Conservation (phyloP, 306 rosid genomes). For the Sicyos baderoa region DNA sequence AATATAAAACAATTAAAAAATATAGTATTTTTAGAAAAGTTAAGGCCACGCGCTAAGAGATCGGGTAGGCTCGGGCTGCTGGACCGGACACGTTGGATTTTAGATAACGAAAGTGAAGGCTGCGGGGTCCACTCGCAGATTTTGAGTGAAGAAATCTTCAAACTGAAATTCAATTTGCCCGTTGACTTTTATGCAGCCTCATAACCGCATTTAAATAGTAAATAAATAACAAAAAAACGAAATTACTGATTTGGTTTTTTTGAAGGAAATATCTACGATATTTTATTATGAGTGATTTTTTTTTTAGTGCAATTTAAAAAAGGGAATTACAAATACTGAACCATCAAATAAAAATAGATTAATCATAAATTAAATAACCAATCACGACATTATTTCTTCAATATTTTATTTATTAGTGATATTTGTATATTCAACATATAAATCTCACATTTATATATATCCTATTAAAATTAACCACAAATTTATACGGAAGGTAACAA, state of each 20-base stretch:
- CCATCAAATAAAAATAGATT: no score
- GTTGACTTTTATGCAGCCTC: background rate
- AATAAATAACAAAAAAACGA: background rate
- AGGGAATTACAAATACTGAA: no score
- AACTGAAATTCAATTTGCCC: background rate
- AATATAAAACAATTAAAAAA: no score
- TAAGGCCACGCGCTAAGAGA: background rate
- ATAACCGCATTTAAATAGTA: background rate
- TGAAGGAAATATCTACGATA: background rate
- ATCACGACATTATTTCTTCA: no score
- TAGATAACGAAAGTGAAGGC: conserved; percentile 1
- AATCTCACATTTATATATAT: no score
- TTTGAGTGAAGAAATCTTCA: background rate
- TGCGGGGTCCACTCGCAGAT: background rate
- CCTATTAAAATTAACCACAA: no score
- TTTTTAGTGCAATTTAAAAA: no score
- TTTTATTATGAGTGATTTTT: no score
- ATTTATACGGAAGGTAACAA: no score
- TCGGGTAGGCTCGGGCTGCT: background rate
- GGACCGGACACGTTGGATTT: background rate
- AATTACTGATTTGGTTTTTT: background rate
- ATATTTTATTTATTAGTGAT: no score
- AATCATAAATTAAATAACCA: no score
- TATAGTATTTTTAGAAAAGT: background rate
- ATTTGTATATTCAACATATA: no score